Percentiles rank a stretch among this genome's conserved stretches.
Conservation (phyloP, 805 yeast species). For the Wickerhamomyces tratensis region DNA sequence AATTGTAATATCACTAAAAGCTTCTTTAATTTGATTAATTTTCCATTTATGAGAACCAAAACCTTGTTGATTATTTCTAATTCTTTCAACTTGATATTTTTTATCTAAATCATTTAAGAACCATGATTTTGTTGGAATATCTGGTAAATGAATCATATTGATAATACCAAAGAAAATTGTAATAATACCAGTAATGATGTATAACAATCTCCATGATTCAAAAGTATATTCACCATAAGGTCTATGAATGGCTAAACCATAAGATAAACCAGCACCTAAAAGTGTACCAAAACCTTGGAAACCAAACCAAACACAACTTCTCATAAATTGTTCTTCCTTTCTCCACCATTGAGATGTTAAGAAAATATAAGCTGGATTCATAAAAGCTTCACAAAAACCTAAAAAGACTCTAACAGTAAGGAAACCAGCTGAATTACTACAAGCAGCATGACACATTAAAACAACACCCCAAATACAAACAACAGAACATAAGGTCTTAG, state of each 20-base stretch:
- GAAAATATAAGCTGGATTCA: conserved; percentile 35
- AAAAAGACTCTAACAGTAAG: conserved; percentile 31
- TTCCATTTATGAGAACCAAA: conserved; percentile 48
- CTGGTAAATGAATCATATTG: conserved; percentile 45
- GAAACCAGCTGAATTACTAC: conserved; percentile 29
- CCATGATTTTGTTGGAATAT: conserved; percentile 41
- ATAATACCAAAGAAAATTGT: conserved; percentile 42
- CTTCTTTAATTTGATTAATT: conserved; percentile 42
- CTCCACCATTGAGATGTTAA: conserved; percentile 40
- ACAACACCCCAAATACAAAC: conserved; percentile 30
- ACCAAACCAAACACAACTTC: conserved; percentile 33
- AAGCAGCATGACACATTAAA: conserved; percentile 21
- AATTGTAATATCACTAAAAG: conserved; percentile 36
- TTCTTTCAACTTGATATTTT: conserved; percentile 38
- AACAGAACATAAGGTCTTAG: conserved; percentile 25
- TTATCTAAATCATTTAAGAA: conserved; percentile 36
- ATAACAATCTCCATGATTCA: conserved; percentile 51
- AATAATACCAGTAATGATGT: conserved; percentile 48
- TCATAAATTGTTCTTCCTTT: conserved; percentile 23
- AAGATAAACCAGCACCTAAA: conserved; percentile 38
- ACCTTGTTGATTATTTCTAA: conserved; percentile 46
- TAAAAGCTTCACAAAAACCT: conserved; percentile 32
- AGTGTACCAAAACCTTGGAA: conserved; percentile 33
- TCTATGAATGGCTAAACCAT: conserved; percentile 28
- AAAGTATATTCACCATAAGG: conserved; percentile 26